These are phyloP conservation scores for Scenedesmus sp. DNA, from an alignment of 163 green algal genomes.

Conservation along the genomic window DNA sequence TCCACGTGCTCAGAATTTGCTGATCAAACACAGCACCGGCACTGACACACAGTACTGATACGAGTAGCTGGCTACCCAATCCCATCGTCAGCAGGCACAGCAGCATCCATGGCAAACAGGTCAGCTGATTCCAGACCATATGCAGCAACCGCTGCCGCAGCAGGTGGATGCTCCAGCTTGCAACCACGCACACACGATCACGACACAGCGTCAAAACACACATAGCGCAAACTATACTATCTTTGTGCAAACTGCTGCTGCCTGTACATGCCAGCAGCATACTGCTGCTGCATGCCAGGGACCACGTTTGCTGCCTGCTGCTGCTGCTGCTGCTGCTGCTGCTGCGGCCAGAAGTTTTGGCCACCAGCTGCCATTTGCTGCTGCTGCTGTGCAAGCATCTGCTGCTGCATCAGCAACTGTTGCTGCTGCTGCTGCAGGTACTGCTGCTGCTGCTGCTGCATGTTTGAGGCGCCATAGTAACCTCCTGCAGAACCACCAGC, in stretches of 20 bases:
- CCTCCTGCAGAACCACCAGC: not conserved
- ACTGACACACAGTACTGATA: too few relatives aligned
- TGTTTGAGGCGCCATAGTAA: not conserved
- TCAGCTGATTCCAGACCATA: too few relatives aligned
- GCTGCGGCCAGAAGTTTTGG: not conserved
- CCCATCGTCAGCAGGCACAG: too few relatives aligned
- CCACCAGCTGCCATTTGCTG: not conserved
- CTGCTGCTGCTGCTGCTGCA: not conserved
- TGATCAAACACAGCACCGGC: too few relatives aligned
- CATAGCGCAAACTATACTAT: not conserved
- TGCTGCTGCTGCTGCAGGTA: not conserved
- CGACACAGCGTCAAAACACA: not conserved
- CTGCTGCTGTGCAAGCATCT: not conserved
- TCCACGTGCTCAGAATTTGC: too few relatives aligned
- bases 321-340: slow-evolving; percentile 2
- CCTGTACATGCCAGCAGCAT: not conserved
- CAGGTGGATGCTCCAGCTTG: too few relatives aligned
- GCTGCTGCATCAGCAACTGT: not conserved
- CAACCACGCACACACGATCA: too few relatives aligned
- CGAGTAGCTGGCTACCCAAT: too few relatives aligned
- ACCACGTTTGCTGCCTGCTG: not conserved
- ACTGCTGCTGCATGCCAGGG: slow-evolving; percentile 3
- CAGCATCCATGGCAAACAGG: too few relatives aligned
- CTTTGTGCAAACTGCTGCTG: not conserved
- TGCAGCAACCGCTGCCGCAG: too few relatives aligned